Base-by-base conservation (phyloP, 495 filamentous ascomycete genomes). In the Aspergillus nanangensis region DNA sequence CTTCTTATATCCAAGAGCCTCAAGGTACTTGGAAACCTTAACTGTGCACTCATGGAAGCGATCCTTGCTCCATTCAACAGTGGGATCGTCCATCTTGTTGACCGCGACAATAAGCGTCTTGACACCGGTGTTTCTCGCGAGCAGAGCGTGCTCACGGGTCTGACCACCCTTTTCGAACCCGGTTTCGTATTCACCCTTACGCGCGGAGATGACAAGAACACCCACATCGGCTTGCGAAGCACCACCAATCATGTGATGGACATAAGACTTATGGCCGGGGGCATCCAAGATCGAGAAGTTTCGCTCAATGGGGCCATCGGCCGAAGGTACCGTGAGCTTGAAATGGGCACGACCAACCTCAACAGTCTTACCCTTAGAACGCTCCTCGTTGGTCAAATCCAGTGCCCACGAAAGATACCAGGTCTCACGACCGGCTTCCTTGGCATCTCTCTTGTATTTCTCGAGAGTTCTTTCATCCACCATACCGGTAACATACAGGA, bases 161-260 rank as follows among this genome's bases (percentile, higher is more conserved):
- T 99, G 93, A 13, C 94, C 93, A 41, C 93, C 93, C 70, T 94
- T 96, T 62, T 97, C 93, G 64, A 99, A 99, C n/a, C 93, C 93
- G 29, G 93, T 97, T 71, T 99, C 93, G 61, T 99, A 99, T 69
- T 99, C 94, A 63, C 93, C 93, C 74, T 96, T 98, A 46, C 93
- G 87, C 1, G 93, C 90, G 47, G 86, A 92, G 62, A 99, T 97
- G 58, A 99, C 93, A 19, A 99, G 78, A 41, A 95, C 86, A 58
- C 93, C 93, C 20, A 99, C 82, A 67, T 97, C 93, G 9, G 94
- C 94, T 60, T 98, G 93, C 2, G 92, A 94, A 34, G 93, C 90
- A 55, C 94, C 93, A 44, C 90, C 90, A 60, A 96, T 95, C 91
- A 96, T 96, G 67, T 83, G 88, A 10, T 92, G 90, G 10, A 96